A percentile compares a stretch with the other conserved stretches of the same genome.
Conservation (phyloP, 2,329 filamentous ascomycete species). For the Fusarium sp. region DNA sequence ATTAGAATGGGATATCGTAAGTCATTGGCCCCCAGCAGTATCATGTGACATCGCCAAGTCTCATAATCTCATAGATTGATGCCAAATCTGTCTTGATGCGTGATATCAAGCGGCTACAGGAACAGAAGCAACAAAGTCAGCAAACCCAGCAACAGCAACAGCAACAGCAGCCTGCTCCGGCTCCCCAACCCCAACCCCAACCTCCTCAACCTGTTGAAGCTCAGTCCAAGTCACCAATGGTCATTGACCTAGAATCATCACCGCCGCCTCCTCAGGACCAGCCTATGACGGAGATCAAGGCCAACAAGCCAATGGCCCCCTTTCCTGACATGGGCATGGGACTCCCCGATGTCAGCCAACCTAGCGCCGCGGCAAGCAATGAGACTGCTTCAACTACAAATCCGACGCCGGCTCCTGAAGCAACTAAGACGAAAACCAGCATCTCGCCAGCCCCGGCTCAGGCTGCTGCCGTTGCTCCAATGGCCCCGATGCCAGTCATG, state of each 20-base stretch:
- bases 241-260: constrained; percentile 53
- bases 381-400: constrained; percentile 30
- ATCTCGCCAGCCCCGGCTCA: constrained; percentile 20
- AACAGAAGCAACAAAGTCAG: constrained; percentile 43
- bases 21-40: constrained; percentile 24
- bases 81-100: constrained; percentile 67
- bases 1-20: constrained; percentile 67
- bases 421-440: constrained; percentile 44
- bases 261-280: constrained; percentile 48
- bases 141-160: constrained; percentile 27
- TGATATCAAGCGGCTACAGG: constrained; percentile 59
- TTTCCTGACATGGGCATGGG: constrained; percentile 68
- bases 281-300: constrained; percentile 50
- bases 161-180: constrained; percentile 24
- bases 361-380: constrained; percentile 38
- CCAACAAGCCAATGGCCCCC: constrained; percentile 60
- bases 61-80: constrained; percentile 47
- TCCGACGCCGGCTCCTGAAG: constrained; percentile 21
- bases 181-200: constrained; percentile 41
- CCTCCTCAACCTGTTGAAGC: constrained; percentile 50
- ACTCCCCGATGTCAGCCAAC: constrained; percentile 47
- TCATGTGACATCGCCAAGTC: not conserved
- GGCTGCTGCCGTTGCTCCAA: constrained; percentile 28
- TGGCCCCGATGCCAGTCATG: constrained; percentile 46
- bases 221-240: constrained; percentile 51